These are phyloP conservation scores for Allomyces macrogynus DNA, from an alignment of 192 early-diverging fungal genomes.

Conservation along the genomic window DNA sequence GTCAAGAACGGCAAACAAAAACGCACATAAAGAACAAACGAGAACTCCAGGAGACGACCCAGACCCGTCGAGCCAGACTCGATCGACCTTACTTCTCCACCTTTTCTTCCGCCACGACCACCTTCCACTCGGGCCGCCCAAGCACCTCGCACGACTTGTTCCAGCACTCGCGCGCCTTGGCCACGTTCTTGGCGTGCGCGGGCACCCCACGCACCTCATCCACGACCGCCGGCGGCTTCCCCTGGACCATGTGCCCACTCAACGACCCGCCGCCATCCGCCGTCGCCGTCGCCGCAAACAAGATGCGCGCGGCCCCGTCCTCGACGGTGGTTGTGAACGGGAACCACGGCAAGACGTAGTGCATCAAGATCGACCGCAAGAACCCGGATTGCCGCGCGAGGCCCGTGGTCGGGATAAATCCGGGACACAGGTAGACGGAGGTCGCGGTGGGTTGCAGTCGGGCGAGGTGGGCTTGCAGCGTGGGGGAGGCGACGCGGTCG, in stretches of 20 bases:
- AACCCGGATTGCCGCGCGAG: constrained; percentile 13
- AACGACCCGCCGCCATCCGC: background rate
- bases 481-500: constrained; percentile 5
- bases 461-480: background rate
- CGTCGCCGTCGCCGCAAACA: constrained; percentile 5
- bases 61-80: too few relatives aligned
- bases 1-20: too few relatives aligned
- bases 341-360: constrained; percentile 10
- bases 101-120: background rate
- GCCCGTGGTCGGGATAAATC: constrained; percentile 14
- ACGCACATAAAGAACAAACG: too few relatives aligned
- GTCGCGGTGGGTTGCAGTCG: background rate
- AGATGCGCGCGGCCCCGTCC: constrained; percentile 11
- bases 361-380: constrained; percentile 9
- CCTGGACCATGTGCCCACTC: background rate
- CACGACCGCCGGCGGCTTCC: background rate
- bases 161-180: background rate
- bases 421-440: constrained; percentile 9
- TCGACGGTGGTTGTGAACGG: constrained; percentile 10
- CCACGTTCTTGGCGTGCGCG: background rate
- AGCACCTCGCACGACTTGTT: background rate
- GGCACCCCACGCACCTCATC: background rate
- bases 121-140: background rate
- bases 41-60: too few relatives aligned
- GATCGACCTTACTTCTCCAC: too few relatives aligned